Evolutionary conservation across 2,329 filamentous ascomycete genomes (phyloP).

Genomic region (Botrytis cinerea): DNA sequence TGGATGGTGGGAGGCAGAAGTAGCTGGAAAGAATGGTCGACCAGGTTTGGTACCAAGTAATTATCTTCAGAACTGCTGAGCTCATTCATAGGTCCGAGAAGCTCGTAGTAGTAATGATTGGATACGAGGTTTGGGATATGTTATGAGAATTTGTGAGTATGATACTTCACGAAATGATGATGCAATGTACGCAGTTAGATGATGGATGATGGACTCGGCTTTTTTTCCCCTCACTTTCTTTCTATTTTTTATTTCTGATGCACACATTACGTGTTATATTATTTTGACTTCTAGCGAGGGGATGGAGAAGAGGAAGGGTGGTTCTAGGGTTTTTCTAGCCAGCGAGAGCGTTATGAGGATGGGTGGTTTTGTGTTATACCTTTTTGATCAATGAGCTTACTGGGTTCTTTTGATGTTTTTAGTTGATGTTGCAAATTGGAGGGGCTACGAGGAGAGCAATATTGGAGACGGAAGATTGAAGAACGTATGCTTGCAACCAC

Average conservation of each 20-base stretch:
- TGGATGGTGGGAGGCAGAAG: slow-evolving; percentile 98
- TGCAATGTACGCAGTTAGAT: neutral
- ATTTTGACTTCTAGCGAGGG: slow-evolving; percentile 1
- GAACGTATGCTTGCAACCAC: neutral
- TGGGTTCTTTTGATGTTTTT: neutral
- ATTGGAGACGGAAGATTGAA: neutral
- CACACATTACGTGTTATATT: neutral
- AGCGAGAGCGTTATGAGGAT: slow-evolving; percentile 18
- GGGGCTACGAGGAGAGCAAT: neutral
- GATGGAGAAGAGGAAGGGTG: neutral
- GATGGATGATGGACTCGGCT: neutral
- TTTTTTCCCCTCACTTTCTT: neutral
- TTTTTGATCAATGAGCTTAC: slow-evolving; percentile 7
- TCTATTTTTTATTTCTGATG: neutral
- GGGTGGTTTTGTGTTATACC: slow-evolving; percentile 20
- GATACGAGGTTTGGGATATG: slow-evolving; percentile 2
- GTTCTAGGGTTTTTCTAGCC: neutral
- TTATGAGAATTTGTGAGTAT: slow-evolving; percentile 8
- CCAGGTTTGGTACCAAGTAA: slow-evolving; percentile 68
- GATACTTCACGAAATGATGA: slow-evolving; percentile 16
- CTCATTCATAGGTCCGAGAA: slow-evolving; percentile 14
- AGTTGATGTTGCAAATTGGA: neutral
- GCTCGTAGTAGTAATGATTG: neutral
- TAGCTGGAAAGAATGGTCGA: slow-evolving; percentile 67
- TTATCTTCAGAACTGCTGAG: slow-evolving; percentile 52